phyloP scores from a whole-genome alignment of 2,329 filamentous ascomycete genomes.

The Eurotiales sp. region DNA sequence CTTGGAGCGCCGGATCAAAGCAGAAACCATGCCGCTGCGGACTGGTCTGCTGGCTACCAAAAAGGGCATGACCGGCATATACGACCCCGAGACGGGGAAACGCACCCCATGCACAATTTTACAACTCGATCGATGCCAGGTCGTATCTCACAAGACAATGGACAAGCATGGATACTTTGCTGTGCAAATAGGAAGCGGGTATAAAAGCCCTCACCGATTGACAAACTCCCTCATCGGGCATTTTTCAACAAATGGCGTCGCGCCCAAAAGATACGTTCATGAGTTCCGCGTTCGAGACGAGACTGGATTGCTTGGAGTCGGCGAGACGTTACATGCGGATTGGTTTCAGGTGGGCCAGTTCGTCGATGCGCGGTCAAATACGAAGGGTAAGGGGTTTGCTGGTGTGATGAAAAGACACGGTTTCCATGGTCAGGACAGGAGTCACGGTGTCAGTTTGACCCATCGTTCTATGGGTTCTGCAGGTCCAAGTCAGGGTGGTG shows the following conservation, averaged over 20 bases:
- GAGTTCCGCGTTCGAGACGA: constrained; percentile 82
- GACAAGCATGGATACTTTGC: constrained; percentile 86
- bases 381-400: constrained; percentile 86
- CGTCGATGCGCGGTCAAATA: constrained; percentile 77
- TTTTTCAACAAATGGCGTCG: constrained; percentile 75
- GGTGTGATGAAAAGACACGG: constrained; percentile 98
- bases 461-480: constrained; percentile 89
- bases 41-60: constrained; percentile 83
- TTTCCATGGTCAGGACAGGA: constrained; percentile 81
- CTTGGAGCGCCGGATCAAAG: constrained; percentile 53
- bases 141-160: constrained; percentile 79
- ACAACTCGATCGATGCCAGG: constrained; percentile 88
- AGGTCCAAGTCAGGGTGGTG: constrained; percentile 85
- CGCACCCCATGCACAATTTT: constrained; percentile 86
- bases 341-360: constrained; percentile 91
- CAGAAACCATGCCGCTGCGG: constrained; percentile 58
- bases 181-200: constrained; percentile 80
- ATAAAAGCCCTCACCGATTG: constrained; percentile 69
- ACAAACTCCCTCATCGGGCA: constrained; percentile 82
- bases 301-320: constrained; percentile 70
- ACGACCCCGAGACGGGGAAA: constrained; percentile 68
- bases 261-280: constrained; percentile 75
- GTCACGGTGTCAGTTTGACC: constrained; percentile 91
- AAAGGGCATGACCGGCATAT: constrained; percentile 93
- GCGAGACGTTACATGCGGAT: constrained; percentile 71